Base-by-base conservation (phyloP, 2,329 filamentous ascomycete genomes). In the Colletotrichum sp. region DNA sequence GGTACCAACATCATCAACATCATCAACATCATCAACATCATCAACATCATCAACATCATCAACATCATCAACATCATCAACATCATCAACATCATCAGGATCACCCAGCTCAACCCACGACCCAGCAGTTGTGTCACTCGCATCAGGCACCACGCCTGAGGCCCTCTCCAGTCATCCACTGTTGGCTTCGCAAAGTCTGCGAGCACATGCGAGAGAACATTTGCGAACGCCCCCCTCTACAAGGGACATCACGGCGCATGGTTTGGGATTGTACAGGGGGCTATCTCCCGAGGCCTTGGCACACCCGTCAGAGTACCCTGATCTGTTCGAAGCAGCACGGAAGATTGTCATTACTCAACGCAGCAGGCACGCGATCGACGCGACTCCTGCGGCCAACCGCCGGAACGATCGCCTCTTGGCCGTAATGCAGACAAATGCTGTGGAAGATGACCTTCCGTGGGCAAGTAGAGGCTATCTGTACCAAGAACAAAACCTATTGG, bases 281-380 rank as follows among this genome's bases (percentile, higher is more conserved):
- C 32, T 61, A n/a, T 22, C 61, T 13, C 52, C 69, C 4, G 36
- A 63, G 27, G 19, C 52, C 8, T 36, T 66, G 12, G 36, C 70
- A 30, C 52, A 66, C 19, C 52, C 62, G 8, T 72, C 39, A 15
- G 69, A 57, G 15, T 72, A 67, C n/a, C 62, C 61, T 3, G 19
- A 39, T 30, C 13, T 67, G 8, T 72, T 72, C 25, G 52, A 75
- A 55, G 69, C 72, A 13, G 72, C 72, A 8, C 29, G 36, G 22
- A 75, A 34, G 62, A 75, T 72, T 12, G 36, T 63, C 19, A 66
- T 75, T 8, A 75, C 52, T 25, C 36, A 67, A 29, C 36, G 69
- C 13, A 39, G 55, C 8, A 72, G 29, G 30, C 22, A 13, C 22
- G 25, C 55, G 4, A n/a, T n/a, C 25, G 36, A 72, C 8, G 52